Evolutionary conservation across 192 early-diverging fungal species (phyloP).

Genomic region (Phlyctochytrium arcticum): DNA sequence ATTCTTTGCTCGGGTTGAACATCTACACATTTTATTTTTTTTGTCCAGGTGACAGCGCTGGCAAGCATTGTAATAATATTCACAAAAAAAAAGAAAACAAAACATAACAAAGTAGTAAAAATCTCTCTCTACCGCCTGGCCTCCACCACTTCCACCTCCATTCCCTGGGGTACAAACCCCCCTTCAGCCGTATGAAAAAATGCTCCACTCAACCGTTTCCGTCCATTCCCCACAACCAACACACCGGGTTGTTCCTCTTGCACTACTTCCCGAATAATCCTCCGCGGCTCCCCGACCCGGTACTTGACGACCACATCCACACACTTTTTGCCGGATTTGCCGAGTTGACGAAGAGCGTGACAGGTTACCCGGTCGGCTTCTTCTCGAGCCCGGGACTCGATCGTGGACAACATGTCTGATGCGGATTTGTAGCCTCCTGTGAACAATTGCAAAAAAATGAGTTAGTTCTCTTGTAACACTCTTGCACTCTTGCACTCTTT

Average conservation of each 20-base stretch:
- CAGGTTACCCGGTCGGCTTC: conserved; percentile 22
- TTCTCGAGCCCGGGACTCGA: conserved; percentile 11
- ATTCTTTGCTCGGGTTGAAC: no score
- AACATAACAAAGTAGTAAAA: no score
- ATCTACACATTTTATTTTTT: no score
- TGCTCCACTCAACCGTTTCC: conserved; percentile 1
- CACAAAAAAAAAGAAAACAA: no score
- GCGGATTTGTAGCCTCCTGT: conserved; percentile 19
- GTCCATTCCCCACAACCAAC: conserved; percentile 13
- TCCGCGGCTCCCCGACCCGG: conserved; percentile 21
- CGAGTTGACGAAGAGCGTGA: conserved; percentile 18
- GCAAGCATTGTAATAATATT: no score
- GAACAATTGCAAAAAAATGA: neutral
- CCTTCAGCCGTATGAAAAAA: conserved; percentile 17
- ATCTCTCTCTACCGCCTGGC: no score
- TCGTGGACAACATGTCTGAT: conserved; percentile 12
- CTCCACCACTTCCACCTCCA: neutral
- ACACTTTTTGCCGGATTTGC: conserved; percentile 3
- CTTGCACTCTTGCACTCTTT: no score
- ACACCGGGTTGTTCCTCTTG: neutral
- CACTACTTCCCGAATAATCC: conserved; percentile 15
- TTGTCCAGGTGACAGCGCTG: no score
- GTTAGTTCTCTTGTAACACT: neutral
- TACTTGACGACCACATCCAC: conserved; percentile 22
- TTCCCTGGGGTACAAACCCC: conserved; percentile 10